Conservation (phyloP, 2,329 filamentous ascomycete genomes). For the Neonectria hederae region DNA sequence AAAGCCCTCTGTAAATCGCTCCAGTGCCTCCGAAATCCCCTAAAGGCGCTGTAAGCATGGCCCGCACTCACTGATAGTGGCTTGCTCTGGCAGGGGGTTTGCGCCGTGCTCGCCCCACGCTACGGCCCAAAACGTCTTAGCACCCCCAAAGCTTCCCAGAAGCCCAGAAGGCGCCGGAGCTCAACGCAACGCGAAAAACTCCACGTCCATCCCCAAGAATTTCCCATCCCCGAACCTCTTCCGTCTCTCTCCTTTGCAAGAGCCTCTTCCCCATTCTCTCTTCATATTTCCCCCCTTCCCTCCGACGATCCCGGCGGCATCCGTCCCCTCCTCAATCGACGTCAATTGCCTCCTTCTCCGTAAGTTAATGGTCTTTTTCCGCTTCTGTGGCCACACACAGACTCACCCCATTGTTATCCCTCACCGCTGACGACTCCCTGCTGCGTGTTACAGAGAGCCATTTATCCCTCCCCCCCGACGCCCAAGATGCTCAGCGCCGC, state of each 20-base stretch:
- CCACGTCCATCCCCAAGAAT: constrained; percentile 52
- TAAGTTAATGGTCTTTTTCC: constrained; percentile 33
- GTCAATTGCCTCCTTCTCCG: constrained; percentile 39
- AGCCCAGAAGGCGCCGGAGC: constrained; percentile 50
- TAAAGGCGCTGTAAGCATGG: constrained; percentile 19
- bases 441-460: constrained; percentile 39
- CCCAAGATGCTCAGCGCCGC: constrained; percentile 68
- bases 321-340: constrained; percentile 36
- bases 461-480: constrained; percentile 38
- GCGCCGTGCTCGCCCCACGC: constrained; percentile 21
- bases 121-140: constrained; percentile 39
- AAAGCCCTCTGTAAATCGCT: constrained; percentile 3
- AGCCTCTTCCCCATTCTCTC: constrained; percentile 47
- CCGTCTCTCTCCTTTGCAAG: constrained; percentile 34
- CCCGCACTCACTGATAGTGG: constrained; percentile 12
- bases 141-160: constrained; percentile 46
- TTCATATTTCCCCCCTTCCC: constrained; percentile 36
- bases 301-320: constrained; percentile 34
- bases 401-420: constrained; percentile 20
- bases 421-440: constrained; percentile 34
- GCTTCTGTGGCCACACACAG: constrained; percentile 8
- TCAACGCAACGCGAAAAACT: constrained; percentile 55
- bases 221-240: constrained; percentile 46
- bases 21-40: background rate
- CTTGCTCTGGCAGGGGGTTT: constrained; percentile 16